A percentile compares a stretch with the other conserved stretches of the same genome.
phyloP scores from a whole-genome alignment of 768 basidiomycete species.

The Boletus coccyginus region DNA sequence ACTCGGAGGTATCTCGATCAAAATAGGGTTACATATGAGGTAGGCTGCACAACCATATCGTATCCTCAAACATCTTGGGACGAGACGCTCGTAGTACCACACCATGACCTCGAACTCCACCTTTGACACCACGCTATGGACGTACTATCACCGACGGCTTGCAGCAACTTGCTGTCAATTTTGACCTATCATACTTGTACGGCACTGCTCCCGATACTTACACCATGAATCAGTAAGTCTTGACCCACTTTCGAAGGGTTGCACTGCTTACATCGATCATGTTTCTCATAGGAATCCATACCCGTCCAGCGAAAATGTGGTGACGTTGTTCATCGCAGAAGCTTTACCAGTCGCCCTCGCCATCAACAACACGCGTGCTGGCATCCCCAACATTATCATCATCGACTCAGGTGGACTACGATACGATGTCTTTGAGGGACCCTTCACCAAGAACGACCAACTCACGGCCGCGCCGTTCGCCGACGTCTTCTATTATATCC shows the following conservation, averaged over 20 bases:
- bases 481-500: slow-evolving; percentile 61
- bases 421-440: slow-evolving; percentile 63
- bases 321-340: slow-evolving; percentile 56
- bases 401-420: slow-evolving; percentile 62
- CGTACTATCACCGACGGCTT: slow-evolving; percentile 54
- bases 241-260: background rate
- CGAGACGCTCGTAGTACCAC: slow-evolving; percentile 53
- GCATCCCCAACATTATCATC: slow-evolving; percentile 62
- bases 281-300: slow-evolving; percentile 47
- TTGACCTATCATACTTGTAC: slow-evolving; percentile 60
- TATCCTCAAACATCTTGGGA: background rate
- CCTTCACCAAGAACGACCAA: slow-evolving; percentile 81
- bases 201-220: slow-evolving; percentile 79
- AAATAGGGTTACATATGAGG: slow-evolving; percentile 74
- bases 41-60: slow-evolving; percentile 24
- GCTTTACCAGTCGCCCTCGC: slow-evolving; percentile 55
- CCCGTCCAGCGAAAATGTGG: slow-evolving; percentile 56
- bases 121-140: slow-evolving; percentile 65
- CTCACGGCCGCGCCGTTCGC: slow-evolving; percentile 70
- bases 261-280: background rate
- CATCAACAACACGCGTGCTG: slow-evolving; percentile 60
- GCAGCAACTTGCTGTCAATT: slow-evolving; percentile 47
- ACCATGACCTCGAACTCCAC: slow-evolving; percentile 44
- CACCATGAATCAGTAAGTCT: slow-evolving; percentile 55
- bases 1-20: slow-evolving; percentile 75